Evolutionary conservation across 495 filamentous ascomycete genomes (phyloP), one percentile per base, ranked within the genome.

Genomic region (Aspergillus heteromorphus): DNA sequence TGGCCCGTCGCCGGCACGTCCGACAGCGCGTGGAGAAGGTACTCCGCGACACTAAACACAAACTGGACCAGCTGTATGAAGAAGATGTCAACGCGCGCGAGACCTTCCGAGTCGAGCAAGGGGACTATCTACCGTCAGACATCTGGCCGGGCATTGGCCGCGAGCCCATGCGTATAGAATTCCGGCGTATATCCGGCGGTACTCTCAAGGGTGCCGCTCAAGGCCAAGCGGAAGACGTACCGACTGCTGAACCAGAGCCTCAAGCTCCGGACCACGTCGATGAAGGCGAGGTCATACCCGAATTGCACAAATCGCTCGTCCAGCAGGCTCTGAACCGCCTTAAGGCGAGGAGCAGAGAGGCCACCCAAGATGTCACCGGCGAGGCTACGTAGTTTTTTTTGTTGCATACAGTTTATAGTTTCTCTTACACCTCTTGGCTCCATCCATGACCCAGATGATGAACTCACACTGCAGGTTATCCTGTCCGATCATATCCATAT

Each of bases 91-190:
- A 80, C 51, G 84, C 88, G 54, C 74, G 93, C 23, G 89, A 95
- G 60, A 71, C 77, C 13, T 98, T 98, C 71, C 80, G 84, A 23
- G 73, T 83, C 6, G 89, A 96, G 54, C 83, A 92, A 17, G 91
- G 91, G 2, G 88, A 95, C 55, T 93, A 83, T 63, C 68, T 98
- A 17, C 93, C 93, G 0, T 82, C 84, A 2, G 95, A 97, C 62
- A 83, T 98, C 38, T 98, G 92, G 93, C 85, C 85, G 0, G 88
- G 87, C 6, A 72, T 89, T 23, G 75, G 77, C 51, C 74, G 80
- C 42, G 77, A 76, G 27, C 85, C 86, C 21, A 73, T 76, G 61
- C 75, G 78, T 43, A 84, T 83, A 47, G 71, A 82, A 48, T 76
- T 88, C 19, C 59, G 59, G 8, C 65, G 74, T 8, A 63, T 76